Evolutionary conservation across 2,329 filamentous ascomycete genomes (phyloP), one percentile per base, ranked within the genome.

Genomic region (Endoconidiophora laricicola): DNA sequence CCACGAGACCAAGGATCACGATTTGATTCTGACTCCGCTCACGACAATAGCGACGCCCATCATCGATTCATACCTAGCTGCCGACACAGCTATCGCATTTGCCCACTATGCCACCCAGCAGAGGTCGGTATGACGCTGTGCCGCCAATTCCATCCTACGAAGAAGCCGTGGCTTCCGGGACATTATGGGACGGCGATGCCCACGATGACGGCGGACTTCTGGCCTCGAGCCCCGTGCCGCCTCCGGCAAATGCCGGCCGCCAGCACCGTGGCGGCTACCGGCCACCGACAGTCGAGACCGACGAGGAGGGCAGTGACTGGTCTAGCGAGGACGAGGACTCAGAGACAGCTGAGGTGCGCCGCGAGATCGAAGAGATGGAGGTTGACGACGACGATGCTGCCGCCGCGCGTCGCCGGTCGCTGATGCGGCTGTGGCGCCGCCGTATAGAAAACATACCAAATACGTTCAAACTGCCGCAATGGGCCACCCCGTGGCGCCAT

Each of bases 291-390:
- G 87, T 90, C 55, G 83, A 91, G 63, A 72, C 68, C 1, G 87
- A 86, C 52, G 81, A 79, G 54, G 81, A 88, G 55, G 72, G 71
- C 53, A 70, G 70, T 56, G 60, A 70, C 23, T 68, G 76, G 64
- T 63, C 72, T 68, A 68, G 63, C 65, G 67, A 70, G 24, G 66
- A 64, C 20, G 68, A 68, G 38, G 61, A 63, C 48, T 67, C 68
- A 45, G 73, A 83, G 56, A 77, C 77, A 37, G 77, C 76, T 29
- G 77, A 79, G 55, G 73, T 91, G 58, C 79, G 85, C 55, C 75
- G 82, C 56, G 85, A 91, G 65, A 81, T 96, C 68, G 78, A 93
- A 60, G 83, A 95, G 72, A 79, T 94, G 73, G 86, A 93, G 57
- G 77, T 93, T 40, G 76, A 86, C 58, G 86, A 93, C 57, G 77